These are phyloP conservation scores for Phytophthora ramorum DNA, from an alignment of 352 stramenopile species.

Conservation along the genomic window DNA sequence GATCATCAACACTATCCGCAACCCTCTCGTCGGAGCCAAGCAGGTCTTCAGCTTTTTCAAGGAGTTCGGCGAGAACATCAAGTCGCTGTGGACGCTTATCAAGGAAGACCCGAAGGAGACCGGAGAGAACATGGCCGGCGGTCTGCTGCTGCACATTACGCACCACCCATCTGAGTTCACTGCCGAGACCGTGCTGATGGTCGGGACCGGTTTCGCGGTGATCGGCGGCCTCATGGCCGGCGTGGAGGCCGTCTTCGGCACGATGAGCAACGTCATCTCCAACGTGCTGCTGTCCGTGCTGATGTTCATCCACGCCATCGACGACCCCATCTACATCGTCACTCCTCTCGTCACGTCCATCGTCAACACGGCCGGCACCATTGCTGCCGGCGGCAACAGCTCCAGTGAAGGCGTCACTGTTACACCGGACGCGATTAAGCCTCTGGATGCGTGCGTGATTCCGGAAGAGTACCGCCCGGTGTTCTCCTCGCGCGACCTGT, in stretches of 20 bases:
- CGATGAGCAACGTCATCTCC: constrained; percentile 26
- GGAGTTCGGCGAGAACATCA: constrained; percentile 24
- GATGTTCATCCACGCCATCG: constrained; percentile 36
- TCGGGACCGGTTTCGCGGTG: constrained; percentile 22
- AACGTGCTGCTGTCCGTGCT: constrained; percentile 28
- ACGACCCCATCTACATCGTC: too few species aligned
- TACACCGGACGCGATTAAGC: constrained; percentile 10
- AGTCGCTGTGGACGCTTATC: constrained; percentile 24
- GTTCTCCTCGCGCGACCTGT: constrained; percentile 35
- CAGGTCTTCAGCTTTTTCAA: constrained; percentile 19
- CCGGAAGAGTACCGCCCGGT: constrained; percentile 22
- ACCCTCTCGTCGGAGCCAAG: constrained; percentile 15
- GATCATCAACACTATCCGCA: constrained; percentile 22
- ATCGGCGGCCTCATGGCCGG: constrained; percentile 29
- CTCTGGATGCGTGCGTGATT: constrained; percentile 22
- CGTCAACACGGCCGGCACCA: constrained; percentile 15
- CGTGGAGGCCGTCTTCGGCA: constrained; percentile 23
- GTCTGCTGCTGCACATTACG: constrained; percentile 30
- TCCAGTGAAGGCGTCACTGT: constrained; percentile 3
- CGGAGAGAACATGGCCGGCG: constrained; percentile 27
- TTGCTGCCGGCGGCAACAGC: background rate
- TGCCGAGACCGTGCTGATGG: constrained; percentile 28
- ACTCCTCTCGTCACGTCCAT: constrained; percentile 33
- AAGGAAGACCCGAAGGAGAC: constrained; percentile 34
- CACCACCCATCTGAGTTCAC: constrained; percentile 38